These are phyloP conservation scores for Thalia dealbata DNA, from an alignment of 176 grass and related monocot species.

Conservation along the genomic window DNA sequence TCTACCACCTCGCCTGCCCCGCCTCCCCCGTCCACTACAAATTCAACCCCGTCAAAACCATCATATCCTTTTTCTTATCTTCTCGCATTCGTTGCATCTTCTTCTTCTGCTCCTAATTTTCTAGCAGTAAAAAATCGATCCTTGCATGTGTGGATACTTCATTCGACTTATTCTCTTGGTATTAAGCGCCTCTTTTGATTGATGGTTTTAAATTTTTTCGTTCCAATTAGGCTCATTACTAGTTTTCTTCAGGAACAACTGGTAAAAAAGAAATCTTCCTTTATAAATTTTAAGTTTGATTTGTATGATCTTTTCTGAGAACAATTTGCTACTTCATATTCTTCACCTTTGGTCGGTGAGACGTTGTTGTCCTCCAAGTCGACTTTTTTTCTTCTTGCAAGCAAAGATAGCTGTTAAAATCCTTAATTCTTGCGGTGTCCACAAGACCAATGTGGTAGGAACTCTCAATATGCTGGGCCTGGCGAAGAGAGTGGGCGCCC, in stretches of 20 bases:
- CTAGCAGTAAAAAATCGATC: slow-evolving; percentile 8
- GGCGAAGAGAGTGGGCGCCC: slow-evolving; percentile 74
- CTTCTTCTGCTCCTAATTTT: neutral
- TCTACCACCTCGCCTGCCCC: slow-evolving; percentile 96
- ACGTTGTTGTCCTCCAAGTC: neutral
- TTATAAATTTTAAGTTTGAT: no score
- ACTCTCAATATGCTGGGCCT: slow-evolving; percentile 92
- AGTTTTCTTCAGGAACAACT: no score
- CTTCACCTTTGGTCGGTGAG: neutral
- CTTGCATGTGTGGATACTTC: neutral
- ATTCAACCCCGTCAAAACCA: slow-evolving; percentile 93
- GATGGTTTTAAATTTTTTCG: neutral
- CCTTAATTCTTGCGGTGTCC: slow-evolving; percentile 35
- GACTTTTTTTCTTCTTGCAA: neutral
- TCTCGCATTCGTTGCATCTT: neutral
- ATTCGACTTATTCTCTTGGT: neutral
- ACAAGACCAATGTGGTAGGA: slow-evolving; percentile 96
- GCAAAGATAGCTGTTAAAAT: neutral
- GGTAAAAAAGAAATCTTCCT: no score
- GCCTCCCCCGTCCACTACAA: slow-evolving; percentile 94
- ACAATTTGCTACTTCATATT: neutral
- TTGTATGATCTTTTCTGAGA: neutral
- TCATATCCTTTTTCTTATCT: slow-evolving; percentile 68
- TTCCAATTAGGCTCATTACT: neutral
- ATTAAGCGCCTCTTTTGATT: neutral